A percentile compares a stretch with the other conserved stretches of the same genome.
These are phyloP conservation scores for Epichloe typhina DNA, from an alignment of 2,329 filamentous ascomycete genomes.

Conservation along the genomic window DNA sequence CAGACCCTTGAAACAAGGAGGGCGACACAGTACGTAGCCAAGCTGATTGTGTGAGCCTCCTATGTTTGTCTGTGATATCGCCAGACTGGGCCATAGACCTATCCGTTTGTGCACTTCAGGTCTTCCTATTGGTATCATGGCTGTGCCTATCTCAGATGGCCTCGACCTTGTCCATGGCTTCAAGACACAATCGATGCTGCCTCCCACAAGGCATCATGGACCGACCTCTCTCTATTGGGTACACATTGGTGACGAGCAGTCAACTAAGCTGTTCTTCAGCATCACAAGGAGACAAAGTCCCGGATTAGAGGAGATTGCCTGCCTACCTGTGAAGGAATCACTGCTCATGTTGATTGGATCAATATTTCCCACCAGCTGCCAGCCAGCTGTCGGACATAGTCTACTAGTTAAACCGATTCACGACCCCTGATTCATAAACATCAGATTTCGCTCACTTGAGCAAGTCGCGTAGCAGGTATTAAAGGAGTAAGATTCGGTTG, in stretches of 20 bases:
- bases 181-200: neutral
- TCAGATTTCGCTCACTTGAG: slow-evolving; percentile 2
- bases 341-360: neutral
- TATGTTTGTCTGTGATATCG: neutral
- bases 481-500: neutral
- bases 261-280: neutral
- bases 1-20: neutral
- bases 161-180: neutral
- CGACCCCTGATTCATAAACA: slow-evolving; percentile 1
- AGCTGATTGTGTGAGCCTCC: slow-evolving; percentile 1
- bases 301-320: neutral
- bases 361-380: neutral
- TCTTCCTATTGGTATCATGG: neutral
- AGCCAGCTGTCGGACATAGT: slow-evolving; percentile 5
- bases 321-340: neutral
- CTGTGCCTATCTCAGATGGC: neutral
- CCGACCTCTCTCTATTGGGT: neutral
- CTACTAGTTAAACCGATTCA: neutral
- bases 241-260: neutral
- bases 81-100: neutral
- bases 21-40: neutral
- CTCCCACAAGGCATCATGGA: neutral
- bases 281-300: neutral
- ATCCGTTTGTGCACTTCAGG: neutral
- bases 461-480: neutral